Evolutionary conservation across 345 rosid species (phyloP).

Genomic region (Melastoma malabathricum): DNA sequence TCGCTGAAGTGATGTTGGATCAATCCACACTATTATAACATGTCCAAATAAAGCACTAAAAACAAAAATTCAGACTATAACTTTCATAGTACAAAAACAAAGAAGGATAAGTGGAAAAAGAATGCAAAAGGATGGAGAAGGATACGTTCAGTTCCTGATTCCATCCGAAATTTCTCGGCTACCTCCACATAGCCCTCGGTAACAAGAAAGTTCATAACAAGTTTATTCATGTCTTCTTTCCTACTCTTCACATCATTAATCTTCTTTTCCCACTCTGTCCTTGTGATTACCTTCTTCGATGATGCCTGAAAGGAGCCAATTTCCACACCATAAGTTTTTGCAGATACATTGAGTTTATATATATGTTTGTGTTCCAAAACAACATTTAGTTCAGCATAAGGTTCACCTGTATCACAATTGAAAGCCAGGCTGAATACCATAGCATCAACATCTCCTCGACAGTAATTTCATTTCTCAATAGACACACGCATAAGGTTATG

Average conservation of each 20-base stretch:
- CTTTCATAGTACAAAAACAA: not conserved
- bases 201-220: constrained; percentile 97
- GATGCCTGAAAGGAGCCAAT: constrained; percentile 5
- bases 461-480: no score
- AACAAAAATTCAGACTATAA: no score
- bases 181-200: constrained; percentile 97
- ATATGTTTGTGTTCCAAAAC: no score
- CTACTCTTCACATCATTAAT: constrained; percentile 71
- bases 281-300: constrained; percentile 16
- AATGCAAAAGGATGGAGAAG: constrained; percentile 6
- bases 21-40: no score
- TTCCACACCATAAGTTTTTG: not conserved
- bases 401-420: no score
- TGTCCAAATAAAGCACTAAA: no score
- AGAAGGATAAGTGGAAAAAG: not conserved
- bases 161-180: constrained; percentile 76
- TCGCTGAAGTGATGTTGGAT: no score
- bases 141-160: constrained; percentile 97
- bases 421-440: no score
- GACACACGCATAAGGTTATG: no score
- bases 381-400: no score
- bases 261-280: constrained; percentile 92
- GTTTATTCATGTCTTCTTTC: constrained; percentile 91
- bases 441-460: no score
- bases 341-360: no score